phyloP scores from a whole-genome alignment of 768 basidiomycete genomes.

The Boletus subparvulus region DNA sequence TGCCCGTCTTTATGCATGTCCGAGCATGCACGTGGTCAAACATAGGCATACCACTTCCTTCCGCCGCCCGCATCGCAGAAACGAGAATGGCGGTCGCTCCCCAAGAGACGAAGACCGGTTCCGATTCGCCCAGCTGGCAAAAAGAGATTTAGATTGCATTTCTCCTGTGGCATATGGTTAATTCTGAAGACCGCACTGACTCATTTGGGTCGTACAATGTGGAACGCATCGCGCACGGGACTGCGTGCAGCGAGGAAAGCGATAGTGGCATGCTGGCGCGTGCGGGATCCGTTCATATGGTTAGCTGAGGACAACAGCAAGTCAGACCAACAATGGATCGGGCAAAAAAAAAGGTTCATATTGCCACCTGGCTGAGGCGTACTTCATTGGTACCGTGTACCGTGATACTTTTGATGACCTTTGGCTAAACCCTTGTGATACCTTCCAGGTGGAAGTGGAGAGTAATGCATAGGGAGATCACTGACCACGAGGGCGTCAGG shows the following conservation, averaged over 20 bases:
- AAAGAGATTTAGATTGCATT: not conserved
- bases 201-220: not conserved
- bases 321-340: not conserved
- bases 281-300: not conserved
- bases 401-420: not conserved
- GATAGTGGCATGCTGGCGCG: not conserved
- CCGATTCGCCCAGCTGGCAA: slow-evolving; percentile 18
- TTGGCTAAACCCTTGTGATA: not conserved
- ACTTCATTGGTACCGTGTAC: not conserved
- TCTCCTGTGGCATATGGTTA: not conserved
- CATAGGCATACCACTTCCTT: slow-evolving; percentile 12
- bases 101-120: not conserved
- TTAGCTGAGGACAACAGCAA: not conserved
- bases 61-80: slow-evolving; percentile 1
- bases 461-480: not conserved
- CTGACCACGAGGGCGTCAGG: slow-evolving; percentile 4
- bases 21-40: slow-evolving; percentile 11
- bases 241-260: not conserved
- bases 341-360: not conserved
- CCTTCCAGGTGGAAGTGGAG: not conserved
- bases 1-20: slow-evolving; percentile 14
- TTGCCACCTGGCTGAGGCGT: not conserved
- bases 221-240: not conserved
- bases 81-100: not conserved
- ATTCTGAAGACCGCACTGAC: not conserved